phyloP scores from a whole-genome alignment of 192 early-diverging fungal species.

The Podila epigama region DNA sequence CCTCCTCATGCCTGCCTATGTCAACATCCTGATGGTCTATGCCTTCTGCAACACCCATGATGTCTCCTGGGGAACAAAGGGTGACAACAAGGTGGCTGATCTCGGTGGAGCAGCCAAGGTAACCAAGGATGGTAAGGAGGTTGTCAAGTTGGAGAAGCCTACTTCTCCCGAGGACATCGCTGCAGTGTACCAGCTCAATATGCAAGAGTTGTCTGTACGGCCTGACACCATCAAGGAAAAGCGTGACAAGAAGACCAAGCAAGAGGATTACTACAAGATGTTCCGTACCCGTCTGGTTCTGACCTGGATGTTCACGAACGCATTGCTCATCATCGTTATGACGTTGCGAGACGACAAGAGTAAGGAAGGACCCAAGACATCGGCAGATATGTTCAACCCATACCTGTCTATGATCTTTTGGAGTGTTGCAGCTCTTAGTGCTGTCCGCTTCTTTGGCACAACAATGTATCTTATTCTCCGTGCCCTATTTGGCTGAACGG shows the following conservation, averaged over 20 bases:
- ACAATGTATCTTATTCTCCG: constrained; percentile 71
- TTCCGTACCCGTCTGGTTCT: constrained; percentile 86
- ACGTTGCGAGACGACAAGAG: constrained; percentile 51
- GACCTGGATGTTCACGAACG: constrained; percentile 87
- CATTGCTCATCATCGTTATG: constrained; percentile 73
- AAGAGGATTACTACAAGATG: constrained; percentile 87
- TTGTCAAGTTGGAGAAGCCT: constrained; percentile 76
- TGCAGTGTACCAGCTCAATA: constrained; percentile 80
- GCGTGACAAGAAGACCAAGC: constrained; percentile 77
- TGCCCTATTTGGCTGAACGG: constrained; percentile 60
- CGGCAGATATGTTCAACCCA: constrained; percentile 30
- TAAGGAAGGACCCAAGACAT: constrained; percentile 22
- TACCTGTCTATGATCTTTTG: constrained; percentile 85
- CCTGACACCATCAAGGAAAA: constrained; percentile 60
- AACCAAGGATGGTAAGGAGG: constrained; percentile 73
- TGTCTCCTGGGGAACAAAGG: constrained; percentile 95
- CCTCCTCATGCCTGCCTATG: constrained; percentile 84
- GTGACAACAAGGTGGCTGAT: constrained; percentile 72
- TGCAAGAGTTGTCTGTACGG: constrained; percentile 59
- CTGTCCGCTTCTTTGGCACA: constrained; percentile 78
- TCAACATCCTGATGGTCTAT: constrained; percentile 93
- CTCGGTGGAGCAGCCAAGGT: constrained; percentile 75
- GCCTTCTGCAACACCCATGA: constrained; percentile 96
- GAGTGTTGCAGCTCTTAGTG: constrained; percentile 75
- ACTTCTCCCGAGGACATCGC: constrained; percentile 80